Percentiles rank a stretch among this genome's conserved stretches.
These are phyloP conservation scores for Nannizzia gypsea DNA, from an alignment of 2,329 filamentous ascomycete genomes.

Conservation along the genomic window DNA sequence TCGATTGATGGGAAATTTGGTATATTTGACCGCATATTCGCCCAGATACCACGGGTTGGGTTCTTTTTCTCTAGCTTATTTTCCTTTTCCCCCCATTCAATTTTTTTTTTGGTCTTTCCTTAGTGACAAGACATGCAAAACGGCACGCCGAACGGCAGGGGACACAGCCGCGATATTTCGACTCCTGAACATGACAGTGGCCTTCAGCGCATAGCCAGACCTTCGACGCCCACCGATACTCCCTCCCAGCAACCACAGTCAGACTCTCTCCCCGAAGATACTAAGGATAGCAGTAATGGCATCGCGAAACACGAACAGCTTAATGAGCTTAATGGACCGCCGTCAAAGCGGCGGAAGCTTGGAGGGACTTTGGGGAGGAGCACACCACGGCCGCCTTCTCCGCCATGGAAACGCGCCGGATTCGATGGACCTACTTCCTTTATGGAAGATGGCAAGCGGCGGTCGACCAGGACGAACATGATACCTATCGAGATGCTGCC, in stretches of 20 bases:
- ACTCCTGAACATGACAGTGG: conserved; percentile 22
- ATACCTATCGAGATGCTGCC: conserved; percentile 39
- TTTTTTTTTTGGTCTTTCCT: conserved; percentile 14
- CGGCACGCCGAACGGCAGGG: conserved; percentile 32
- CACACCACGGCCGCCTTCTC: conserved; percentile 47
- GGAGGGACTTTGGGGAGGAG: conserved; percentile 28
- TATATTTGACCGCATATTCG: conserved; percentile 27
- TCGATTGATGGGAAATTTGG: conserved; percentile 31
- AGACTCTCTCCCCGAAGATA: conserved; percentile 14
- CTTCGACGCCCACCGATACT: conserved; percentile 2
- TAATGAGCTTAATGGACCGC: conserved; percentile 20
- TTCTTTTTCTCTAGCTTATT: conserved; percentile 13
- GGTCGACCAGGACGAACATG: conserved; percentile 45
- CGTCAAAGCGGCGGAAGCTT: conserved; percentile 37
- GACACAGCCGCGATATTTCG: conserved; percentile 30
- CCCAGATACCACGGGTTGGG: conserved; percentile 37
- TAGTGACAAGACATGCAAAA: conserved; percentile 38
- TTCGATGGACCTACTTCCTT: conserved; percentile 84
- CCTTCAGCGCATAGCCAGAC: conserved; percentile 12
- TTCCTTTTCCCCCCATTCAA: conserved; percentile 29
- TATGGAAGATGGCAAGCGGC: conserved; percentile 50
- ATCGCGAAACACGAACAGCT: conserved; percentile 2
- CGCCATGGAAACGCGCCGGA: conserved; percentile 81
- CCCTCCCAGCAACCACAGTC: background rate
- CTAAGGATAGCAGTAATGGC: background rate